These are phyloP conservation scores for Erucastrum elatum DNA, from an alignment of 345 rosid genomes.

Conservation along the genomic window DNA sequence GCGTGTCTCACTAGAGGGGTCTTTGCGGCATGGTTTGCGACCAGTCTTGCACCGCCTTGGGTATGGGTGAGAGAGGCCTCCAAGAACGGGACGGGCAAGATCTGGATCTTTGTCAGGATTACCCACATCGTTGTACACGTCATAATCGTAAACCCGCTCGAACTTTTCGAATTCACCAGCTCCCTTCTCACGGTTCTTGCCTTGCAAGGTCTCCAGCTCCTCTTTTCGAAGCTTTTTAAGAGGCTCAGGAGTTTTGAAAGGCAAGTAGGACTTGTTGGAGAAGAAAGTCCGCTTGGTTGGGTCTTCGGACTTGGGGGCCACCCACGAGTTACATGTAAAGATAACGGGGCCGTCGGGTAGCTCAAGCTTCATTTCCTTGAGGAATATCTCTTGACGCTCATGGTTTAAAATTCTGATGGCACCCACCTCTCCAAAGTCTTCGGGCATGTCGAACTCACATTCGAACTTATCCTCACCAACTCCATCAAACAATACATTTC, in stretches of 20 bases:
- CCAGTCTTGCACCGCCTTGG: constrained; percentile 14
- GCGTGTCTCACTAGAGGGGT: constrained; percentile 49
- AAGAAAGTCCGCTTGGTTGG: constrained; percentile 63
- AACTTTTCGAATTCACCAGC: constrained; percentile 56
- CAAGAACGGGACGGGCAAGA: constrained; percentile 37
- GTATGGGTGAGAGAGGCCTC: constrained; percentile 43
- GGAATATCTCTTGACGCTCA: constrained; percentile 63
- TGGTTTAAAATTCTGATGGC: constrained; percentile 69
- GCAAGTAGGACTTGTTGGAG: constrained; percentile 62
- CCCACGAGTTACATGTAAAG: constrained; percentile 62
- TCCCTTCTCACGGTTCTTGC: constrained; percentile 48
- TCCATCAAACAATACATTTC: constrained; percentile 8
- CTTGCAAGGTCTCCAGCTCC: constrained; percentile 59
- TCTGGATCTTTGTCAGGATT: constrained; percentile 46
- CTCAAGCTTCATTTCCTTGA: constrained; percentile 49
- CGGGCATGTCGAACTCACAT: constrained; percentile 52
- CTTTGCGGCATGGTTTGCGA: constrained; percentile 19
- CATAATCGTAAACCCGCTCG: constrained; percentile 76
- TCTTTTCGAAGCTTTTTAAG: constrained; percentile 52
- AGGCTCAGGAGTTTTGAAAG: constrained; percentile 63
- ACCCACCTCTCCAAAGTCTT: constrained; percentile 61
- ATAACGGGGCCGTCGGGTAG: constrained; percentile 46
- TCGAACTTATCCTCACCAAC: constrained; percentile 47
- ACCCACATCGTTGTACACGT: constrained; percentile 43
- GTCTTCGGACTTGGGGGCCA: constrained; percentile 52